These are phyloP conservation scores for Venturia oleaginea DNA, from an alignment of 2,329 filamentous ascomycete genomes.

Conservation along the genomic window DNA sequence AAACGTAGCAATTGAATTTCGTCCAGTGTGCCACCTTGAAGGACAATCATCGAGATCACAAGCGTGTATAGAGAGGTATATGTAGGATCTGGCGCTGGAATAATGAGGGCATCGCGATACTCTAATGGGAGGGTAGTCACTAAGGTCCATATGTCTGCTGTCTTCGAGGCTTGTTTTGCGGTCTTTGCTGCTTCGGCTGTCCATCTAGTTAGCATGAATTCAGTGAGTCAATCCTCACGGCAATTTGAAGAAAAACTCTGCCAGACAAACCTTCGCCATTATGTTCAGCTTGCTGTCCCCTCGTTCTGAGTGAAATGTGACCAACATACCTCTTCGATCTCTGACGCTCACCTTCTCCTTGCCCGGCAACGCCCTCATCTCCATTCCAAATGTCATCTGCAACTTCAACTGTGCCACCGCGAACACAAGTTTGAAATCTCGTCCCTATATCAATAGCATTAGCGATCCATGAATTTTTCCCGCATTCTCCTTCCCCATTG, in stretches of 20 bases:
- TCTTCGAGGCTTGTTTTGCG: constrained; percentile 34
- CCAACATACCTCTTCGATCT: constrained; percentile 60
- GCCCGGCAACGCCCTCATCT: constrained; percentile 72
- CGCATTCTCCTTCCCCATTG: background rate
- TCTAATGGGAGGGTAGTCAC: constrained; percentile 59
- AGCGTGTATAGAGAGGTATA: constrained; percentile 77
- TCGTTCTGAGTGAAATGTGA: constrained; percentile 6
- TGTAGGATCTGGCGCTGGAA: constrained; percentile 66
- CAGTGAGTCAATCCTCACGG: background rate
- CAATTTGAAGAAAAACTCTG: background rate
- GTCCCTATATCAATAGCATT: constrained; percentile 35
- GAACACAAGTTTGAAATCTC: constrained; percentile 71
- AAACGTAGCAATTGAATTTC: constrained; percentile 73
- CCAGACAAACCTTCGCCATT: background rate
- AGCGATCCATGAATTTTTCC: constrained; percentile 39
- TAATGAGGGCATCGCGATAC: constrained; percentile 56
- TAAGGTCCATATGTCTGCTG: constrained; percentile 68
- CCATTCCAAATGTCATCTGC: constrained; percentile 75
- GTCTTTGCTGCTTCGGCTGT: constrained; percentile 46
- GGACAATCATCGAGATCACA: constrained; percentile 65
- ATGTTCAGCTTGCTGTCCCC: constrained; percentile 9
- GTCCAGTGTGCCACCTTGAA: constrained; percentile 61
- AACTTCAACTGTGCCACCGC: constrained; percentile 65
- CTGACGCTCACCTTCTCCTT: constrained; percentile 73
- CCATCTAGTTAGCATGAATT: constrained; percentile 10